phyloP scores from a whole-genome alignment of 73 alveolate species.

The Paramecium pentaurelia region DNA sequence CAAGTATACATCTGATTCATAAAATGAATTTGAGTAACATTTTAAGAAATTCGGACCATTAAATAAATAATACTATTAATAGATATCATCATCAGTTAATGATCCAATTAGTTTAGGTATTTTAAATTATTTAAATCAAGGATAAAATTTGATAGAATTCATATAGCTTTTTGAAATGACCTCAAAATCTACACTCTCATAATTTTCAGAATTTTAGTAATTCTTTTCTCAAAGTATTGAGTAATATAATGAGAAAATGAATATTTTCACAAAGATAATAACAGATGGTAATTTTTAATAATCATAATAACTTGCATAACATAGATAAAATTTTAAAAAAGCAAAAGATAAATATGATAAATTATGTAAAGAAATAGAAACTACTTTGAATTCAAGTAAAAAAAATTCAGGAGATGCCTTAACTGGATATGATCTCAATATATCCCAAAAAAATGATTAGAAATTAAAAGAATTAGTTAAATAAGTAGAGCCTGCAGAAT shows the following conservation, averaged over 20 bases:
- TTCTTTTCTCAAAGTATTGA: background rate
- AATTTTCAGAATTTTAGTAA: background rate
- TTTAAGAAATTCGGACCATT: background rate
- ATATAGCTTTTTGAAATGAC: background rate
- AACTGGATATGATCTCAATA: slow-evolving; percentile 12
- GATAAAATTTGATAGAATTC: background rate
- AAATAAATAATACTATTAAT: background rate
- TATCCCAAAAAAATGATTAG: background rate
- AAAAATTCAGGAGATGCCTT: background rate
- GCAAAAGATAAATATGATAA: slow-evolving; percentile 13
- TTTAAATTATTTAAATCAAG: background rate
- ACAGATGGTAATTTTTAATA: slow-evolving; percentile 6
- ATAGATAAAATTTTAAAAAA: background rate
- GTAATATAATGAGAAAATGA: slow-evolving; percentile 29
- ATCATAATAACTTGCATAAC: background rate
- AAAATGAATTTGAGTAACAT: background rate
- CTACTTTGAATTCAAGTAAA: background rate
- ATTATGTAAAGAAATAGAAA: slow-evolving; percentile 28
- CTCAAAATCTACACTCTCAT: background rate
- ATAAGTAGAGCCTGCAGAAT: slow-evolving; percentile 4
- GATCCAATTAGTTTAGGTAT: slow-evolving; percentile 20
- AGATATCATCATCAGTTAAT: background rate
- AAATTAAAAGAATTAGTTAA: background rate
- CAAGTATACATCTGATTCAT: background rate
- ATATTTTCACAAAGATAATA: background rate